Evolutionary conservation across 1,284 basidiomycete species (phyloP).

Genomic region (Stereum hirsutum): DNA sequence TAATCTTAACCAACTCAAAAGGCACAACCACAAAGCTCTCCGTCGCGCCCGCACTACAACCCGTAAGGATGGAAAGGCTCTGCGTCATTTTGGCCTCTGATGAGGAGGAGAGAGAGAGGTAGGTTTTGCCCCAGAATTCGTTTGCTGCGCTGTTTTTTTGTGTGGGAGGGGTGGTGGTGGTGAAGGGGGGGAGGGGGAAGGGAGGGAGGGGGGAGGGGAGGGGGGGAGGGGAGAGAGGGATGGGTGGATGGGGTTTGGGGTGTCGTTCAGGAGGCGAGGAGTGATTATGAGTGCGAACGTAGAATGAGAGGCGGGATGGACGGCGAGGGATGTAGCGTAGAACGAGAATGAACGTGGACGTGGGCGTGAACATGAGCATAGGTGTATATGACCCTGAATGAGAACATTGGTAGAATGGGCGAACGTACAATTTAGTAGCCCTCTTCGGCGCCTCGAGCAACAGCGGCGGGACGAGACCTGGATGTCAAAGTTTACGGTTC

Average conservation of each 20-base stretch:
- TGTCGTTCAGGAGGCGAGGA: no score
- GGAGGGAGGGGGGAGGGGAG: no score
- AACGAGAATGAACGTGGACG: no score
- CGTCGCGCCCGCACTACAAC: constrained; percentile 91
- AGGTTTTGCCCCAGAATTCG: constrained; percentile 92
- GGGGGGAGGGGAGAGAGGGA: no score
- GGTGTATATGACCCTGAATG: no score
- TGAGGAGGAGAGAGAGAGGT: constrained; percentile 48
- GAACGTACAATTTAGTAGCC: constrained; percentile 92
- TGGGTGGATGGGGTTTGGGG: no score
- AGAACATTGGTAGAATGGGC: background rate
- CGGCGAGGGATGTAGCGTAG: no score
- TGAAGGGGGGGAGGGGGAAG: constrained; percentile 1
- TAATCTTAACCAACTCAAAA: constrained; percentile 97
- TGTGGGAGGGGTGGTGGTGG: background rate
- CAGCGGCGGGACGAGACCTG: constrained; percentile 86
- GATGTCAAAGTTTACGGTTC: no score
- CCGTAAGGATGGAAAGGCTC: constrained; percentile 79
- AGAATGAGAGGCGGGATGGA: no score
- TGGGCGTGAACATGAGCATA: no score
- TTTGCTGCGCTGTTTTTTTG: constrained; percentile 58
- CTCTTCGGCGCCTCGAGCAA: constrained; percentile 97
- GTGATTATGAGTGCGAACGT: no score
- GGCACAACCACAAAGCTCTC: constrained; percentile 92
- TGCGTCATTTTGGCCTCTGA: constrained; percentile 86